phyloP scores from a whole-genome alignment of 2,329 filamentous ascomycete species.

The Exophiala sideris region DNA sequence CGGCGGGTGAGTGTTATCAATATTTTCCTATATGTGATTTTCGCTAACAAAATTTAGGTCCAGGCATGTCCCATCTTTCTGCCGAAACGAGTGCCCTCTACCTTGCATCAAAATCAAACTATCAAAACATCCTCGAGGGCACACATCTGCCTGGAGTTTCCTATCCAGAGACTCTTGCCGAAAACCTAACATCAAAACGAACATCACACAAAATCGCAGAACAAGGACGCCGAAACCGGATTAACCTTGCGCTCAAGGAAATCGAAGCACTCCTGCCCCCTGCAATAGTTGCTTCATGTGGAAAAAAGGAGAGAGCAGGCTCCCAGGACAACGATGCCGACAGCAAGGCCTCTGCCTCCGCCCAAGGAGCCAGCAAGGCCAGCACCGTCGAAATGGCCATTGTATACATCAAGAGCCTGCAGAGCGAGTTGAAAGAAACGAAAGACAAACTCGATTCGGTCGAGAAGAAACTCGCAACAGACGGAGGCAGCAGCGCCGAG shows the following conservation, averaged over 20 bases:
- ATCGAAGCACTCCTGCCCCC: slow-evolving; percentile 82
- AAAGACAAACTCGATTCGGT: slow-evolving; percentile 62
- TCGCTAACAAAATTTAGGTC: slow-evolving; percentile 18
- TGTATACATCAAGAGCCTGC: slow-evolving; percentile 83
- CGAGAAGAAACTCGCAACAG: slow-evolving; percentile 55
- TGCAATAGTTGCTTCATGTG: slow-evolving; percentile 42
- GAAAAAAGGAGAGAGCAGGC: slow-evolving; percentile 28
- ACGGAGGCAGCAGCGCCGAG: slow-evolving; percentile 23
- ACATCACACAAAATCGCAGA: slow-evolving; percentile 98
- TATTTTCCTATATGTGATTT: slow-evolving; percentile 28
- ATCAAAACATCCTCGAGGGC: slow-evolving; percentile 93
- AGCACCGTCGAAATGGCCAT: slow-evolving; percentile 98
- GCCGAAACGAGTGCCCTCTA: slow-evolving; percentile 66
- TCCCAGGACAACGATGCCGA: slow-evolving; percentile 39
- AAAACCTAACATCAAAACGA: slow-evolving; percentile 90
- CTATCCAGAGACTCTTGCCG: slow-evolving; percentile 86
- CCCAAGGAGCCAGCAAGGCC: slow-evolving; percentile 79
- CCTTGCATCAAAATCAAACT: slow-evolving; percentile 92
- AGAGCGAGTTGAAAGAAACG: slow-evolving; percentile 67
- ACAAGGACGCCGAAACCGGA: slow-evolving; percentile 89
- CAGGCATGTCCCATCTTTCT: slow-evolving; percentile 41
- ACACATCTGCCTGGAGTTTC: slow-evolving; percentile 85
- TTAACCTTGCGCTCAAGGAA: slow-evolving; percentile 88
- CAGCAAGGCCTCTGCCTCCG: slow-evolving; percentile 35
- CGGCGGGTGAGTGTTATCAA: slow-evolving; percentile 51